Evolutionary conservation across 495 filamentous ascomycete genomes (phyloP).

Genomic region (Penicillium steckii): DNA sequence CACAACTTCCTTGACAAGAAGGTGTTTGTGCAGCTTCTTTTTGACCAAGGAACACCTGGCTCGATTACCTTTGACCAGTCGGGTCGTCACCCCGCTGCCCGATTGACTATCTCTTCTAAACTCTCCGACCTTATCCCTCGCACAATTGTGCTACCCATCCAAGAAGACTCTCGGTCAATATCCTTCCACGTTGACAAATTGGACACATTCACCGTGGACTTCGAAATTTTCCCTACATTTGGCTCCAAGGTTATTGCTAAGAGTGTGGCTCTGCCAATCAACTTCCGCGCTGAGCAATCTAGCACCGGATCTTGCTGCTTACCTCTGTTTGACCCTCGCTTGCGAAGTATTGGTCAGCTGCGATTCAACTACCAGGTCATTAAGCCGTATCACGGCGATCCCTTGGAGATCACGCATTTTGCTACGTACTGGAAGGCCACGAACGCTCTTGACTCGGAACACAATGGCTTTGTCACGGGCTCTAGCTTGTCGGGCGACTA

Average conservation of each 20-base stretch:
- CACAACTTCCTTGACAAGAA: slow-evolving; percentile 99
- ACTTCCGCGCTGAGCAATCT: slow-evolving; percentile 70
- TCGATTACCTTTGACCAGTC: slow-evolving; percentile 90
- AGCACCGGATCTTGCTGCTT: slow-evolving; percentile 81
- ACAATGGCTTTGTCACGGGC: slow-evolving; percentile 85
- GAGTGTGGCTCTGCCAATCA: slow-evolving; percentile 82
- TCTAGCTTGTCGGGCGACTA: slow-evolving; percentile 94
- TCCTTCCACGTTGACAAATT: slow-evolving; percentile 96
- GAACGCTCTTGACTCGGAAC: slow-evolving; percentile 79
- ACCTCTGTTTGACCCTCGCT: slow-evolving; percentile 86
- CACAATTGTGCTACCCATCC: slow-evolving; percentile 91
- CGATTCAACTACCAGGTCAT: slow-evolving; percentile 94
- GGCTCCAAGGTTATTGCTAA: slow-evolving; percentile 96
- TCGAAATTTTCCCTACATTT: slow-evolving; percentile 96
- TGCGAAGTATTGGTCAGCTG: slow-evolving; percentile 92
- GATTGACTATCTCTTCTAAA: slow-evolving; percentile 94
- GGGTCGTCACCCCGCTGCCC: slow-evolving; percentile 90
- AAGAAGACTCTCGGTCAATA: slow-evolving; percentile 87
- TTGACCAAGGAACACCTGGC: slow-evolving; percentile 67
- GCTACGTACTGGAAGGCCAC: slow-evolving; percentile 99
- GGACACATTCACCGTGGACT: slow-evolving; percentile 90
- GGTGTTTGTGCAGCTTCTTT: slow-evolving; percentile 86
- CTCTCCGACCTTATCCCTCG: slow-evolving; percentile 92
- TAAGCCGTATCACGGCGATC: slow-evolving; percentile 91
- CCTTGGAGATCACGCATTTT: slow-evolving; percentile 94